Base-by-base conservation (phyloP, 495 filamentous ascomycete genomes). In the Hypoxylon cercidicola region DNA sequence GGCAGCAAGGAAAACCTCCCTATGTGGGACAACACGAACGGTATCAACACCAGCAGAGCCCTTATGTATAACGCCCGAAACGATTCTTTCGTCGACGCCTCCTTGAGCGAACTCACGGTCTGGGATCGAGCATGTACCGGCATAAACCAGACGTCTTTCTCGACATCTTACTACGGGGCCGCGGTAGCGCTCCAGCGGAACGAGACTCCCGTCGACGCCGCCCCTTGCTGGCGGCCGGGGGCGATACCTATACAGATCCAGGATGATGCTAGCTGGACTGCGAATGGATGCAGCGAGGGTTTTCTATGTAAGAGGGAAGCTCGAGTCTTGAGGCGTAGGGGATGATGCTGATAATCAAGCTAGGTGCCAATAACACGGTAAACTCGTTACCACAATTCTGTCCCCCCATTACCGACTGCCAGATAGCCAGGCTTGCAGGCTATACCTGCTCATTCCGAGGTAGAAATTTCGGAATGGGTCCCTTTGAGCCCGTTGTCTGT, bases 401-500 rank as follows among this genome's bases (percentile, higher is more conserved):
- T 45, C 74, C 80, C 34, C 81, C 81, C 1, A 52, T 74, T 9
- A 72, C 73, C 2, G 48, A 64, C 9, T 82, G 75, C 47, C 73
- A 78, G 40, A 60, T 60, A 40, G 68, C 73, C 9, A 70, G 81
- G 55, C 52, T 82, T 1, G 61, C 67, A 5, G 75, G 76, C 18
- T 43, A 32, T 6, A 40, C 56, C 10, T 80, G 78, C 51, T 15
- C 34, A 6, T 60, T 75, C 2, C 37, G 72, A 19, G 78, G 76
- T 6, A 58, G 12, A 5, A 78, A 75, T 44, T 57, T 75, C 9
- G 68, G 63, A 12, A 78, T 78, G 75, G 75, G 75, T 0, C 71
- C 66, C 1, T 78, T 77, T 32, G 81, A 84, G 55, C 81, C 81
- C 11, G 65, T 79, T 1, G 61, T 82, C 7, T 84, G 81, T 60